Conservation (phyloP, 768 basidiomycete species). For the Tephrocybe sp. region DNA sequence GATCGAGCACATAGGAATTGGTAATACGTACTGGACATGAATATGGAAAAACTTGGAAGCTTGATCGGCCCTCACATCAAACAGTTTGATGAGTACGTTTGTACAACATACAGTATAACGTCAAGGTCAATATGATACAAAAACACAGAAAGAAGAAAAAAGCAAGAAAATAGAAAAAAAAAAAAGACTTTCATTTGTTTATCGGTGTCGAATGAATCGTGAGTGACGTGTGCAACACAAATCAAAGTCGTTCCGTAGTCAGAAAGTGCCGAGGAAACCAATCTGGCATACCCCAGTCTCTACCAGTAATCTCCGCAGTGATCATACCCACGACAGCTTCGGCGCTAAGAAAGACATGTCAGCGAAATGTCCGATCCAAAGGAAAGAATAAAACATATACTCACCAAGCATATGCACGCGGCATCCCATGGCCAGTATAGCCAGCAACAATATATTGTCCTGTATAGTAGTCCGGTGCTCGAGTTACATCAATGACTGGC, state of each 20-base stretch:
- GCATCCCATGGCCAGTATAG: constrained; percentile 60
- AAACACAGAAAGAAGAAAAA: no score
- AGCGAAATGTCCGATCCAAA: neutral
- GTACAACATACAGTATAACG: no score
- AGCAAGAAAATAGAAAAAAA: no score
- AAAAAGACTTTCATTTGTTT: neutral
- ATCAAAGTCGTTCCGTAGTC: constrained; percentile 25
- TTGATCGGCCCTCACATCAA: no score
- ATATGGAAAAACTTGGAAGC: no score
- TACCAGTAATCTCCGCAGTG: constrained; percentile 40
- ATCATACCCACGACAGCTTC: constrained; percentile 65
- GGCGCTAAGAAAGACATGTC: constrained; percentile 39
- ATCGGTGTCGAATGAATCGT: no score
- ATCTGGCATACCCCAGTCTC: constrained; percentile 49
- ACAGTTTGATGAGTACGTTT: no score
- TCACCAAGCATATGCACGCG: constrained; percentile 47
- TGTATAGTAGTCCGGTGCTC: constrained; percentile 15
- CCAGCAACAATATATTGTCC: constrained; percentile 58
- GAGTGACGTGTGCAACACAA: no score
- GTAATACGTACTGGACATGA: constrained; percentile 19
- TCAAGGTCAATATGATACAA: no score
- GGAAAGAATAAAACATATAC: neutral
- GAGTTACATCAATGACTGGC: constrained; percentile 32
- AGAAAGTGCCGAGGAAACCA: constrained; percentile 66
- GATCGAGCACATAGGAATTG: no score